Conservation (phyloP, 208 protist genomes). For the Sergeia podlipaevii region DNA sequence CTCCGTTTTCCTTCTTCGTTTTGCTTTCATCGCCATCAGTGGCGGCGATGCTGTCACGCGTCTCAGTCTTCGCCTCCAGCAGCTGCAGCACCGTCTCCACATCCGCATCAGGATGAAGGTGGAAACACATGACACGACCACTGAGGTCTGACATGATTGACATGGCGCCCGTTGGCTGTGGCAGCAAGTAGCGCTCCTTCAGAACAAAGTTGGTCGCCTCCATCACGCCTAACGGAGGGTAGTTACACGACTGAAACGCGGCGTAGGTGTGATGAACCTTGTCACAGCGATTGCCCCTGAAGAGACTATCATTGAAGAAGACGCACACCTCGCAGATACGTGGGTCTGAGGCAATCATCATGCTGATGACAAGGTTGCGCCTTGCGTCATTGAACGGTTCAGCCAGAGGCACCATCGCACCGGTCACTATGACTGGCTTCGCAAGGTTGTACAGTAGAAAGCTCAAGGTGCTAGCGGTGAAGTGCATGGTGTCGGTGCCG, state of each 20-base stretch:
- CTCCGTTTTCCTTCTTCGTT: background rate
- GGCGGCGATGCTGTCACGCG: conserved; percentile 3
- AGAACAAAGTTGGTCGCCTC: conserved; percentile 66
- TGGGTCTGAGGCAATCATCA: conserved; percentile 82
- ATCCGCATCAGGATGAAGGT: conserved; percentile 43
- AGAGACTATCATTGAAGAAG: conserved; percentile 93
- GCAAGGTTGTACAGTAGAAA: conserved; percentile 96
- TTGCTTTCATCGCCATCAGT: too few relatives aligned
- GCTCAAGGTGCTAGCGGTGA: conserved; percentile 93
- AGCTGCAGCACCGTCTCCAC: conserved; percentile 32
- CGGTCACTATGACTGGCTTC: conserved; percentile 97
- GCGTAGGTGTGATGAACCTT: conserved; percentile 85
- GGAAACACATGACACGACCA: conserved; percentile 39
- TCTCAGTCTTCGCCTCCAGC: conserved; percentile 9
- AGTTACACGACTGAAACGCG: conserved; percentile 91
- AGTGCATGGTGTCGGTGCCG: conserved; percentile 98
- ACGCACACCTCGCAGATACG: conserved; percentile 93
- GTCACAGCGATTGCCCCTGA: conserved; percentile 89
- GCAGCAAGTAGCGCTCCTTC: conserved; percentile 37
- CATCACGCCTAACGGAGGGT: conserved; percentile 81
- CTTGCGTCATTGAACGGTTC: conserved; percentile 89
- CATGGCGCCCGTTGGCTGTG: conserved; percentile 45
- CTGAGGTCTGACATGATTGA: conserved; percentile 42
- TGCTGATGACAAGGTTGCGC: conserved; percentile 75
- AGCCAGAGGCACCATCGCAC: conserved; percentile 90